Percentiles rank a stretch among this genome's conserved stretches.
These are phyloP conservation scores for Aspergillus persii DNA, from an alignment of 2,329 filamentous ascomycete genomes.

Conservation along the genomic window DNA sequence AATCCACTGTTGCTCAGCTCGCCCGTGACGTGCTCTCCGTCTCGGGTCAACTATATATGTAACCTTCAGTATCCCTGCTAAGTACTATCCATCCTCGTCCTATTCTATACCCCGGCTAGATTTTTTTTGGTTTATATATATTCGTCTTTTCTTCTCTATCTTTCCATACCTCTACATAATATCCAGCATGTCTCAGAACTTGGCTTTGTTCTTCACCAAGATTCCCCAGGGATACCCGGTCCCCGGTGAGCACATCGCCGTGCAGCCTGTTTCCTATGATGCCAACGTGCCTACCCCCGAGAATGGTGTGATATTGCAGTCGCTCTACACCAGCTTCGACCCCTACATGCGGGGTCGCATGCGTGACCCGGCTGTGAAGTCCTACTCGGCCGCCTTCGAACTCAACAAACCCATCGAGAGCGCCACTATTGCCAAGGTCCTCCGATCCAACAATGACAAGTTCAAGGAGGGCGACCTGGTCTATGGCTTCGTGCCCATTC, in stretches of 20 bases:
- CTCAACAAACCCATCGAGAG: constrained; percentile 65
- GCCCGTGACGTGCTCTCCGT: constrained; percentile 2
- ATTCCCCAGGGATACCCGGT: constrained; percentile 66
- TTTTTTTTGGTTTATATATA: background rate
- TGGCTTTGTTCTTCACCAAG: constrained; percentile 71
- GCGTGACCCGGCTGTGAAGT: constrained; percentile 63
- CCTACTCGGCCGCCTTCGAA: constrained; percentile 64
- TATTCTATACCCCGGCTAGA: background rate
- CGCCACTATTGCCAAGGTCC: constrained; percentile 62
- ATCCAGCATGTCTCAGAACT: constrained; percentile 56
- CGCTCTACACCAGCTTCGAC: constrained; percentile 74
- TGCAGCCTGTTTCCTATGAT: constrained; percentile 69
- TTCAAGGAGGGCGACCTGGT: constrained; percentile 69
- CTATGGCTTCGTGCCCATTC: constrained; percentile 55
- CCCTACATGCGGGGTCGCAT: constrained; percentile 82
- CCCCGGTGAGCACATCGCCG: constrained; percentile 65
- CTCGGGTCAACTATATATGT: background rate
- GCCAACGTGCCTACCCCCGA: constrained; percentile 53
- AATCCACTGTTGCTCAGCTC: background rate
- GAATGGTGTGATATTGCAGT: constrained; percentile 67
- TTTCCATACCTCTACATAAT: background rate
- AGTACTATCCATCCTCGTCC: background rate
- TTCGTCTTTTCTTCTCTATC: background rate
- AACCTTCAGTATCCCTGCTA: background rate
- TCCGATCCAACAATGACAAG: constrained; percentile 64